Conservation (phyloP, 805 yeast species). For the Candida koratica region DNA sequence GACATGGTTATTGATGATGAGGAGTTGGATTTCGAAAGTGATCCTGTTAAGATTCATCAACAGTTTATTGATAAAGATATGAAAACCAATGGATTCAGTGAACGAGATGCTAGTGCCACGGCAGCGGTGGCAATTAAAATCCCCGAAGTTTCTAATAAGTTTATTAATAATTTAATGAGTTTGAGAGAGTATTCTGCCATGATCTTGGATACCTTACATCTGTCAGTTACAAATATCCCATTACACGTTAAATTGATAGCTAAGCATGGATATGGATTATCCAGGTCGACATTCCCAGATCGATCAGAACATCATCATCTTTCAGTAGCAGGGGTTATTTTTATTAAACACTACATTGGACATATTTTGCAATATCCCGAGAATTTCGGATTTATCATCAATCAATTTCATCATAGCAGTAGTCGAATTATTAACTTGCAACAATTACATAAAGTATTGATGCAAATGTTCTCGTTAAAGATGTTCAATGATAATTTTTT, state of each 20-base stretch:
- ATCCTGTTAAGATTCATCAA: slow-evolving; percentile 60
- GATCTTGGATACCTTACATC: slow-evolving; percentile 50
- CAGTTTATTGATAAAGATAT: slow-evolving; percentile 36
- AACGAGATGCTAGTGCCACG: slow-evolving; percentile 34
- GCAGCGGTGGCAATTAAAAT: slow-evolving; percentile 77
- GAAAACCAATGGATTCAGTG: slow-evolving; percentile 33
- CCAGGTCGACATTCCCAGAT: slow-evolving; percentile 51
- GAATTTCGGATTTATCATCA: slow-evolving; percentile 48
- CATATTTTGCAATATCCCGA: slow-evolving; percentile 50
- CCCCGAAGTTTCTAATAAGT: slow-evolving; percentile 62
- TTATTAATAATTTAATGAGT: slow-evolving; percentile 68
- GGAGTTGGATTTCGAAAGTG: slow-evolving; percentile 68
- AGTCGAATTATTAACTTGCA: slow-evolving; percentile 45
- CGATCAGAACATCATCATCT: slow-evolving; percentile 56
- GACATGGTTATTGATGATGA: slow-evolving; percentile 41
- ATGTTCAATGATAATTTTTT: slow-evolving; percentile 68
- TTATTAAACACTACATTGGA: slow-evolving; percentile 50
- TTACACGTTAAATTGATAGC: slow-evolving; percentile 35
- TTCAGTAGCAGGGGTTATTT: slow-evolving; percentile 64
- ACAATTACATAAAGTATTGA: slow-evolving; percentile 54
- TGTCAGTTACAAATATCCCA: slow-evolving; percentile 36
- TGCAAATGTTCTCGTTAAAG: slow-evolving; percentile 64
- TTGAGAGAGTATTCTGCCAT: slow-evolving; percentile 69
- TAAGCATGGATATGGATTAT: slow-evolving; percentile 29
- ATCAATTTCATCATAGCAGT: slow-evolving; percentile 24